A percentile compares a stretch with the other conserved stretches of the same genome.
phyloP scores from a whole-genome alignment of 2,329 filamentous ascomycete genomes.

The Colletotrichum graminicola region DNA sequence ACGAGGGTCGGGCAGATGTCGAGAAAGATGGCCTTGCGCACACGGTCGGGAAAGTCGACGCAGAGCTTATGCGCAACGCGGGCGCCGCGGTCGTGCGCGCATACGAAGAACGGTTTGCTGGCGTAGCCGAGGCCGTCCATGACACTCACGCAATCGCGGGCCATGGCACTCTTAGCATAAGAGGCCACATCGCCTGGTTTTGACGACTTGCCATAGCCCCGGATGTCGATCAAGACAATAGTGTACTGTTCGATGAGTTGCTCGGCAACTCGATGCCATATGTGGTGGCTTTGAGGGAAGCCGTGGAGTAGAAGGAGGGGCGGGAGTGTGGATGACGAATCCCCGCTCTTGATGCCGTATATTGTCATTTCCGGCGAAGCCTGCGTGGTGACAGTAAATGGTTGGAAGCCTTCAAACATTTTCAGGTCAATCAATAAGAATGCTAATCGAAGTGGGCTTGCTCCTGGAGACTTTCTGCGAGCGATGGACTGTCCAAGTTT shows the following conservation, averaged over 20 bases:
- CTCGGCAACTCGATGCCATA: slow-evolving; percentile 63
- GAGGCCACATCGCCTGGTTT: slow-evolving; percentile 53
- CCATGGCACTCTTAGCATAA: slow-evolving; percentile 64
- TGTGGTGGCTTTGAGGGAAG: slow-evolving; percentile 64
- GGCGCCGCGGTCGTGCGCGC: slow-evolving; percentile 69
- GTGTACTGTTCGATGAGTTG: slow-evolving; percentile 55
- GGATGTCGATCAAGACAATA: slow-evolving; percentile 61
- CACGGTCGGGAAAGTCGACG: slow-evolving; percentile 58
- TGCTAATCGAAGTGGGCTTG: background rate
- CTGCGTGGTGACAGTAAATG: slow-evolving; percentile 55
- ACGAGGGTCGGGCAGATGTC: slow-evolving; percentile 68
- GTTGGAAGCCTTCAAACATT: slow-evolving; percentile 52
- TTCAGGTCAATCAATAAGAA: no score
- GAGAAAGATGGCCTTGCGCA: slow-evolving; percentile 59
- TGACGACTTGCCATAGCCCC: slow-evolving; percentile 64
- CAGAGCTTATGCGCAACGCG: slow-evolving; percentile 66
- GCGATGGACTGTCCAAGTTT: background rate
- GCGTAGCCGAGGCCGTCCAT: slow-evolving; percentile 58
- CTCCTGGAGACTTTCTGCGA: background rate
- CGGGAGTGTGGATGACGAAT: slow-evolving; percentile 48
- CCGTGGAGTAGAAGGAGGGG: slow-evolving; percentile 63
- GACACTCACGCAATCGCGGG: slow-evolving; percentile 58
- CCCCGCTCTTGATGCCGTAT: slow-evolving; percentile 55
- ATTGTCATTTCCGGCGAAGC: slow-evolving; percentile 56
- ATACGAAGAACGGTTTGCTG: slow-evolving; percentile 57